Base-by-base conservation (phyloP, 139 green algal genomes). In the Gonium pectorale region DNA sequence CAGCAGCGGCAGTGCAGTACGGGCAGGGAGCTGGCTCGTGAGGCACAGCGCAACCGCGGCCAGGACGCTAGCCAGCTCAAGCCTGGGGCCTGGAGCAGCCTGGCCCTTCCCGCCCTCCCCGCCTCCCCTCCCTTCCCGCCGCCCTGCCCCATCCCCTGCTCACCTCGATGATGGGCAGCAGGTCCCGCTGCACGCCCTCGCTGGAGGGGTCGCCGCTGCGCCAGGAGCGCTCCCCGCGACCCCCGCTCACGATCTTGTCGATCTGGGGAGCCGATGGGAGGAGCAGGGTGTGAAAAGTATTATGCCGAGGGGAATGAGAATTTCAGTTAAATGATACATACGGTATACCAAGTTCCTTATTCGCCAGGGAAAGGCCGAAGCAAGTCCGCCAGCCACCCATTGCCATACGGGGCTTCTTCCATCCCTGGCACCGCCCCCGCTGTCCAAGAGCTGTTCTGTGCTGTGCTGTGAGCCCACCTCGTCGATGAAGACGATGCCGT, bases 141-240 rank as follows among this genome's bases (percentile, higher is more conserved):
- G 7, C 29, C 59, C 59, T 37, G 59, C 24, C 59, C 63, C n/a
- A n/a, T n/a, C 38, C 43, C 27, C 0, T 5, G 72, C 78, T 29
- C 91, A 87, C 86, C 87, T 99, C 97, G 52, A 99, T 98, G 87
- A 99, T 98, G n/a, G 97, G 97, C 77, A 99, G 92, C 87, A 99
- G 91, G 87, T 88, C 87, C 17, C 90, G 85, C 81, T 93, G 90
- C 67, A 93, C 89, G 29, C 89, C 89, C 68, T 92, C 89, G 59
- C 64, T 88, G 85, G 85, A 89, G 13, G 78, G 78, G 64, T 84
- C 78, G 29, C 78, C 78, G 63, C 78, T 74, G 62, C 78, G 78
- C 78, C 78, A 84, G 9, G 49, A 67, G 8, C 78, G 63, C 38
- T 87, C 78, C 44, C 80, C 77, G 44, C 85, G 79, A 0, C 78